Percentiles rank a stretch among this genome's conserved stretches.
phyloP scores from a whole-genome alignment of 164 flowering plant species.

The Vitis rupestris region DNA sequence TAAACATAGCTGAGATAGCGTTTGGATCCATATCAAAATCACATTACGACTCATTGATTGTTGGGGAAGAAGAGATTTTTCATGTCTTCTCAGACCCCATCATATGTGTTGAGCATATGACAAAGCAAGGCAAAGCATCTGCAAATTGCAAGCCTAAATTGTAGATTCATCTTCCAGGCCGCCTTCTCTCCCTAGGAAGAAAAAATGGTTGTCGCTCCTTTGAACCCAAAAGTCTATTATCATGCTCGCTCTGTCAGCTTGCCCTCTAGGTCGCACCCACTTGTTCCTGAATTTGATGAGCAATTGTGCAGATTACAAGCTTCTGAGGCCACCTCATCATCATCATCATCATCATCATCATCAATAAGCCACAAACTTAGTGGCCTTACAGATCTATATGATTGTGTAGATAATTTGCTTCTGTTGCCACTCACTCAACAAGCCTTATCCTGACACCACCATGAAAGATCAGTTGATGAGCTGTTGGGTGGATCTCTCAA shows the following conservation, averaged over 20 bases:
- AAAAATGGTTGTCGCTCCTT: constrained; percentile 16
- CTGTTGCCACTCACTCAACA: constrained; percentile 16
- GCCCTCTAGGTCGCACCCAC: constrained; percentile 25
- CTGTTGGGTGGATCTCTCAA: constrained; percentile 30
- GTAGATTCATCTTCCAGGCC: no score
- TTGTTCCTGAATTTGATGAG: constrained; percentile 10
- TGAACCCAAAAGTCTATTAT: background rate
- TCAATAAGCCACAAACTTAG: constrained; percentile 1
- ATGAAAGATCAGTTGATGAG: constrained; percentile 13
- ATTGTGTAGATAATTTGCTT: constrained; percentile 19
- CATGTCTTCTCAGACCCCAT: background rate
- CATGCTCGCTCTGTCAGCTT: constrained; percentile 25
- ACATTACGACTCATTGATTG: background rate
- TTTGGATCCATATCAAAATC: no score
- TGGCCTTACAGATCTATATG: constrained; percentile 20
- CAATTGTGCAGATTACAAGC: constrained; percentile 16
- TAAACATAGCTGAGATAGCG: background rate
- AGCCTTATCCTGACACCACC: background rate
- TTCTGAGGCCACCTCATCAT: constrained; percentile 14
- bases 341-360: background rate
- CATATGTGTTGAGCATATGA: no score
- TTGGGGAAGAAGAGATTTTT: constrained; percentile 11
- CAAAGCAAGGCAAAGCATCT: no score
- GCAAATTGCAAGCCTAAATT: no score
- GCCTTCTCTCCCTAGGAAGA: no score